Percentiles rank a stretch among this genome's conserved stretches.
phyloP scores from a whole-genome alignment of 2,329 filamentous ascomycete genomes.

The Xylariaceae sp. region DNA sequence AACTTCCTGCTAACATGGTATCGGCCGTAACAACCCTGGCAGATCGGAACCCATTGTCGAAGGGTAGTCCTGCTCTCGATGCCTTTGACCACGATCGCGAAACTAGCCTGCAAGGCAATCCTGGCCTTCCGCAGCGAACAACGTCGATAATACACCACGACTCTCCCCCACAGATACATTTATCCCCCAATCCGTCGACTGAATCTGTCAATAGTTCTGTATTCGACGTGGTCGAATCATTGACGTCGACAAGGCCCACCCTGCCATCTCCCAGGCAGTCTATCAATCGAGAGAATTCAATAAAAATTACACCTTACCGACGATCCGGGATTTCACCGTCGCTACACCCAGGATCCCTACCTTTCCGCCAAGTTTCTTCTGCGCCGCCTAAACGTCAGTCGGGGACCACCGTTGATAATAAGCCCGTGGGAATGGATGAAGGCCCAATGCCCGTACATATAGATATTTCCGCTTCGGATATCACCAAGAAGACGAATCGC shows the following conservation, averaged over 20 bases:
- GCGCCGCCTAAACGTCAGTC: slow-evolving; percentile 11
- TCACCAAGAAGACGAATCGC: slow-evolving; percentile 15
- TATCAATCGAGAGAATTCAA: slow-evolving; percentile 9
- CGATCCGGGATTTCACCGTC: slow-evolving; percentile 9
- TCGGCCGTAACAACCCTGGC: slow-evolving; percentile 21
- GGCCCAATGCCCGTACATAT: slow-evolving; percentile 35
- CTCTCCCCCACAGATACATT: slow-evolving; percentile 18
- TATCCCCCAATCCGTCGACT: slow-evolving; percentile 30
- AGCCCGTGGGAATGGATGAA: slow-evolving; percentile 24
- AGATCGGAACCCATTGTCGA: slow-evolving; percentile 17
- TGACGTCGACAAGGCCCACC: slow-evolving; percentile 20
- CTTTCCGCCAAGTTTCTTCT: slow-evolving; percentile 21
- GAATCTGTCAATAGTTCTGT: slow-evolving; percentile 35
- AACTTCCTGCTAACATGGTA: slow-evolving; percentile 14
- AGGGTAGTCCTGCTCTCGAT: slow-evolving; percentile 20
- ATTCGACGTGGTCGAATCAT: slow-evolving; percentile 31
- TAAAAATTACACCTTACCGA: slow-evolving; percentile 3
- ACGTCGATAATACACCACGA: slow-evolving; percentile 22
- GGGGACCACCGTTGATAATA: slow-evolving; percentile 10
- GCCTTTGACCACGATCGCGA: slow-evolving; percentile 15
- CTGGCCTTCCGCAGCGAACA: slow-evolving; percentile 25
- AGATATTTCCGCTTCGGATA: slow-evolving; percentile 22
- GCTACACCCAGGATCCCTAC: slow-evolving; percentile 21
- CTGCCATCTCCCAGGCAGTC: slow-evolving; percentile 21
- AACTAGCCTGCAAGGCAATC: slow-evolving; percentile 12